phyloP scores from a whole-genome alignment of 257 asterid genomes.

The Schizonepeta tenuifolia region DNA sequence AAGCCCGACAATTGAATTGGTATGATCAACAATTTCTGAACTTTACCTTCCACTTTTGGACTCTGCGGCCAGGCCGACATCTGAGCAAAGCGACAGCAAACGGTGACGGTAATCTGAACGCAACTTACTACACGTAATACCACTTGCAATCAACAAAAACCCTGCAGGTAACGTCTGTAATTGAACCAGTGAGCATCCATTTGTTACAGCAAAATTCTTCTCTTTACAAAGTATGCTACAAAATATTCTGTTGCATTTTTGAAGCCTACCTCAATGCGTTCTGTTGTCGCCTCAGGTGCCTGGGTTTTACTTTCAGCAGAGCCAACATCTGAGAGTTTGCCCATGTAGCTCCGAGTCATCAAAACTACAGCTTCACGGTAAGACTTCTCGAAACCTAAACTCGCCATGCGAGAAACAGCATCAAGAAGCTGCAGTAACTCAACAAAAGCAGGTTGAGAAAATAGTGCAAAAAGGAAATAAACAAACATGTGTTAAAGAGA shows the following conservation, averaged over 20 bases:
- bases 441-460: slow-evolving; percentile 63
- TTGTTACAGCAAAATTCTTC: slow-evolving; percentile 33
- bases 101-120: slow-evolving; percentile 96
- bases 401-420: slow-evolving; percentile 99
- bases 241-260: slow-evolving; percentile 25
- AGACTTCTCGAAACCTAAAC: slow-evolving; percentile 95
- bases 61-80: slow-evolving; percentile 99
- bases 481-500: background rate
- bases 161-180: slow-evolving; percentile 99
- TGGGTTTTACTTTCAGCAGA: slow-evolving; percentile 88
- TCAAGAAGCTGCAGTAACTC: slow-evolving; percentile 98
- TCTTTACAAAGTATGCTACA: slow-evolving; percentile 30
- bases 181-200: slow-evolving; percentile 75
- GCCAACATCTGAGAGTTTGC: slow-evolving; percentile 82
- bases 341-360: slow-evolving; percentile 88
- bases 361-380: slow-evolving; percentile 97
- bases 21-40: slow-evolving; percentile 33
- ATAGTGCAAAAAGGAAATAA: slow-evolving; percentile 25
- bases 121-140: slow-evolving; percentile 67
- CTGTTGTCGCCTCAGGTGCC: slow-evolving; percentile 89
- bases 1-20: slow-evolving; percentile 31
- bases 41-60: slow-evolving; percentile 87
- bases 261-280: slow-evolving; percentile 86
- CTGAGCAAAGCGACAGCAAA: slow-evolving; percentile 95
- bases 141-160: slow-evolving; percentile 81